Conservation (phyloP, 805 yeast species). For the Yamadazyma akitaensis region DNA sequence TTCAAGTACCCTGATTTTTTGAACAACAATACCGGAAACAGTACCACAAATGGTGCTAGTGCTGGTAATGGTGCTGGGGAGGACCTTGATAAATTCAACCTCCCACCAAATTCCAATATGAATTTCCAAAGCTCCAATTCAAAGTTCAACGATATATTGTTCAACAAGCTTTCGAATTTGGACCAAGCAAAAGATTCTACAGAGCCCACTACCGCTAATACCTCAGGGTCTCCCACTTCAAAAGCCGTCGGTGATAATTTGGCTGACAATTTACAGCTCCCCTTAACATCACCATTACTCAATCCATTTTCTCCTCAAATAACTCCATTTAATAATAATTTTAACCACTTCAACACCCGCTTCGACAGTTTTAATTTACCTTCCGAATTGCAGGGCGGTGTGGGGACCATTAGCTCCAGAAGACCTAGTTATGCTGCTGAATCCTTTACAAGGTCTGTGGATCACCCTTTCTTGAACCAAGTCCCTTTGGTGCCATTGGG, state of each 20-base stretch:
- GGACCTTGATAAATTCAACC: constrained; percentile 8
- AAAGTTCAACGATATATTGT: constrained; percentile 21
- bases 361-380: constrained; percentile 48
- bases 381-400: constrained; percentile 60
- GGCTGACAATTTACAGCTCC: constrained; percentile 1
- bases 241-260: neutral
- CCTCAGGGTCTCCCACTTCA: constrained; percentile 3
- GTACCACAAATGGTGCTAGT: neutral
- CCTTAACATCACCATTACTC: constrained; percentile 12
- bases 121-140: constrained; percentile 2
- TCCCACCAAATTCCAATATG: constrained; percentile 14
- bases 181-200: constrained; percentile 9
- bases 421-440: constrained; percentile 78
- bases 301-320: constrained; percentile 13
- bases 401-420: constrained; percentile 59
- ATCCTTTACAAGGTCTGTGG: constrained; percentile 40
- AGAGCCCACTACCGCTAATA: neutral
- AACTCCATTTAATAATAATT: constrained; percentile 4
- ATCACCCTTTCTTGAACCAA: constrained; percentile 5
- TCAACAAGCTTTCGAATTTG: constrained; percentile 21
- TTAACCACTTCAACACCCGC: constrained; percentile 1
- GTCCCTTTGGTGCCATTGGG: neutral
- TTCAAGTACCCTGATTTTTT: constrained; percentile 37
- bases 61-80: neutral
- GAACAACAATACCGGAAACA: constrained; percentile 1